Evolutionary conservation across 768 basidiomycete genomes (phyloP), one percentile per base, ranked within the genome.

Genomic region (Coprinopsis sp.): DNA sequence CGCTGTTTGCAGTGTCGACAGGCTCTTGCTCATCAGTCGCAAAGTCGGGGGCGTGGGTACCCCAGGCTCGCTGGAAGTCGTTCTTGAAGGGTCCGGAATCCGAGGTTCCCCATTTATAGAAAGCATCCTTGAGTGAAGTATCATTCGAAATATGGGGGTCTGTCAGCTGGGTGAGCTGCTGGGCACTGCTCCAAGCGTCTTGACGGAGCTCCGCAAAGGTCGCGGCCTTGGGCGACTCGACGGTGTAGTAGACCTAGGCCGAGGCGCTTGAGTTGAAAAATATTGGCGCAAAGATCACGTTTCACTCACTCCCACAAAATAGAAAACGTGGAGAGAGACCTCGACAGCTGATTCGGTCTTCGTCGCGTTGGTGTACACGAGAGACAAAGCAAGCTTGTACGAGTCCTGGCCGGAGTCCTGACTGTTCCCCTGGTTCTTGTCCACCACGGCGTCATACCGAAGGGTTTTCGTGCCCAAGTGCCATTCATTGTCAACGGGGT

Each of bases 221-320:
- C 25, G 39, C 25, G 21, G 39, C 22, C 21, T 23, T 28, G 8
- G 39, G 39, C 12, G 39, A 40, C 7, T 40, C 18, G 13, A 40
- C 22, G 39, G 39, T 40, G 22, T 40, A 40, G 25, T 40, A 40
- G 8, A 40, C 39, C 39, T 40, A 18, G 10, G 7, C 8, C 7
- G 13, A 8, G 8, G 21, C 25, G 6, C 18, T n/a, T 23, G 7
- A 5, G 39, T 23, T 19, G 21, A 19, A 21, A 12, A 36, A 40
- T 8, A 14, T 14, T 7, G 6, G 18, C 25, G 18, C 37, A 8
- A 37, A 11, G 21, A 10, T 37, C 11, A n/a, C n/a, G n/a, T n/a
- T n/a, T n/a, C 22, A 40, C 39, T 40, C 22, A 40, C 39, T 40
- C 39, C 39, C 8, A 40, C 39, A 21, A 40, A 40, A n/a, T 40